Base-by-base conservation (phyloP, 139 green algal genomes). In the Chlorella sp. region DNA sequence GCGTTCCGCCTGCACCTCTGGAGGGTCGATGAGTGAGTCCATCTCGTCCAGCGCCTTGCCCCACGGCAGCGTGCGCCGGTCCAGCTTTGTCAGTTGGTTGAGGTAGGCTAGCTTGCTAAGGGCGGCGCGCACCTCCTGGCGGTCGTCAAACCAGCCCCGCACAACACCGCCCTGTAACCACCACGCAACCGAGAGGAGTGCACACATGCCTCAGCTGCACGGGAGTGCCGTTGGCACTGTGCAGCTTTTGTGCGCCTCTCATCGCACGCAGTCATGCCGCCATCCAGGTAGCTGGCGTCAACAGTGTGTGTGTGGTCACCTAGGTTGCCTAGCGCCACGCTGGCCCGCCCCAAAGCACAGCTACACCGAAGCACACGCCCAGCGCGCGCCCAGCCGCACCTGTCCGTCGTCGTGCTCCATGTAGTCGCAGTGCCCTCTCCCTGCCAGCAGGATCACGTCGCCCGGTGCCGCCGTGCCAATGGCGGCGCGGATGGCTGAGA, bases 401-500 rank as follows among this genome's bases (percentile, higher is more conserved):
- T 80, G 72, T 26, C 75, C 75, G 51, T 84, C 82, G 36, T 76
- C 85, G 42, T 89, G 87, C 76, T 94, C 87, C 72, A 91, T 78
- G 34, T 68, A 92, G 80, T 97, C 93, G 50, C 88, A 34, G 31
- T 93, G 72, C 5, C 95, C 95, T 79, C 92, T 92, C 62, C 96
- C 96, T 24, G 87, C 86, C 31, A 99, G 91, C 26, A 99, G 69
- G 22, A 96, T 88, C 36, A 93, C 86, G 74, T 99, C 96, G 2
- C 83, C 76, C 26, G 83, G 61, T 10, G 82, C 72, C 2, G 92
- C 96, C 36, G 93, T 97, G 49, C 87, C 92, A 31, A 99, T 95
- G n/a, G 95, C 95, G 29, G 82, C 85, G 5, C 95, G 88, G 71
- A 99, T 97, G 62, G 96, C 96, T 67, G 82, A 83, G 79, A 87